These are phyloP conservation scores for Aspergillus vadensis DNA, from an alignment of 2,329 filamentous ascomycete species.

Conservation along the genomic window DNA sequence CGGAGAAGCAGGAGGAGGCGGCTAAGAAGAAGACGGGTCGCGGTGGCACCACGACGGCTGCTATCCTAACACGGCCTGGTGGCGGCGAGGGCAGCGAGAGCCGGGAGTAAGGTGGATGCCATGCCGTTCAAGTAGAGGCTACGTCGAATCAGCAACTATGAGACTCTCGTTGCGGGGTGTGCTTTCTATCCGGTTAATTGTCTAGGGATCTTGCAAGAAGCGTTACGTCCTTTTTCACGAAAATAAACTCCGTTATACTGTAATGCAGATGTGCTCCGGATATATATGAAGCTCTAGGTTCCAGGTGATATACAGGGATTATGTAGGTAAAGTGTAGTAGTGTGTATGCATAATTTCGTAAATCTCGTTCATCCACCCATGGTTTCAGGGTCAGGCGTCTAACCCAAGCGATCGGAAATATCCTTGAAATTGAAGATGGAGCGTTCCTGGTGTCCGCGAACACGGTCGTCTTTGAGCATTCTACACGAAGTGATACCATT, in stretches of 20 bases:
- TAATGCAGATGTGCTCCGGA: background rate
- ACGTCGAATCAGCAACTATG: conserved; percentile 22
- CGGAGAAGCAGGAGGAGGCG: conserved; percentile 98
- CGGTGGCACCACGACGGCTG: conserved; percentile 53
- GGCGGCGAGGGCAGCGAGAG: conserved; percentile 37
- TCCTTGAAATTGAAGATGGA: conserved; percentile 77
- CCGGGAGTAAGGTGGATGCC: conserved; percentile 11
- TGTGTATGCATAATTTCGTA: conserved; percentile 29
- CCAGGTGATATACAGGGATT: background rate
- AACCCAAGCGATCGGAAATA: conserved; percentile 75
- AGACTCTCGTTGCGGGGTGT: conserved; percentile 14
- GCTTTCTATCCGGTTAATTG: conserved; percentile 14
- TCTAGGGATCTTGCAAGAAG: conserved; percentile 18
- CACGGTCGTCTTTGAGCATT: conserved; percentile 90
- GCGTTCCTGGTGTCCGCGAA: conserved; percentile 60
- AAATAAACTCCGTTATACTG: conserved; percentile 10
- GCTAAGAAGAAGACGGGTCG: conserved; percentile 89
- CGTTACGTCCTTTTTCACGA: conserved; percentile 12
- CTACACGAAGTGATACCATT: conserved; percentile 45
- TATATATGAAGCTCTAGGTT: background rate
- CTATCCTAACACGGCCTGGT: conserved; percentile 68
- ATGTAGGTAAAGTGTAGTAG: conserved; percentile 5
- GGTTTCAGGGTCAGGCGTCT: conserved; percentile 15
- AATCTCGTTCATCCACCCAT: conserved; percentile 30
- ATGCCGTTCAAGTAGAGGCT: background rate